Percentiles rank a stretch among this genome's conserved stretches.
These are phyloP conservation scores for Hippophae gyantsensis DNA, from an alignment of 306 rosid genomes.

Conservation along the genomic window DNA sequence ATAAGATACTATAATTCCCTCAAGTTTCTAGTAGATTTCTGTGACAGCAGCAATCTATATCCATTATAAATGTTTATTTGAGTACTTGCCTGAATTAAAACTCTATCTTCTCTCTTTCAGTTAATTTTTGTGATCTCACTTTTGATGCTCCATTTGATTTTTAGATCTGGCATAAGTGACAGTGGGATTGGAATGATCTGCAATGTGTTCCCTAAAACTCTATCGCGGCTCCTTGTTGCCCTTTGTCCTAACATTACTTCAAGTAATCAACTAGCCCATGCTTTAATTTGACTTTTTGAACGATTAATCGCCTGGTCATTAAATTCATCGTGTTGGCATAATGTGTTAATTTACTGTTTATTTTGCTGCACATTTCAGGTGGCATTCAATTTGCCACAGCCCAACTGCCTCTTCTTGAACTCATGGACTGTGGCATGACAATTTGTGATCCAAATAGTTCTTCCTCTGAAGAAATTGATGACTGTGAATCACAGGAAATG, in stretches of 20 bases:
- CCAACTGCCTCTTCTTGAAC: conserved; percentile 83
- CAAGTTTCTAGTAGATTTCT: too few species aligned
- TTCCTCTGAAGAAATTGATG: conserved; percentile 24
- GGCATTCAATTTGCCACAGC: conserved; percentile 93
- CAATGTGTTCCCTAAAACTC: conserved; percentile 70
- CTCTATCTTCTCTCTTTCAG: not conserved
- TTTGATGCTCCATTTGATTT: conserved; percentile 19
- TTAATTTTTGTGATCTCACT: conserved; percentile 1
- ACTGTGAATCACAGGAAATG: conserved; percentile 26
- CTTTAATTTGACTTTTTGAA: not conserved
- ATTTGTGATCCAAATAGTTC: conserved; percentile 60
- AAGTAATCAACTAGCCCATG: conserved; percentile 42
- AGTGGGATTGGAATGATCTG: conserved; percentile 93
- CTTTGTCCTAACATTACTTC: conserved; percentile 91
- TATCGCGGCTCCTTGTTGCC: conserved; percentile 86
- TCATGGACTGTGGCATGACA: conserved; percentile 97
- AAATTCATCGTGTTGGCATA: conserved; percentile 3
- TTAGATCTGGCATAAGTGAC: conserved; percentile 89
- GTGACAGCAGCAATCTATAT: too few species aligned
- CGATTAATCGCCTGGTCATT: conserved; percentile 7
- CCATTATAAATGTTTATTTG: not conserved
- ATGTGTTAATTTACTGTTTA: conserved; percentile 11
- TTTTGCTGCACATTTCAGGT: conserved; percentile 39
- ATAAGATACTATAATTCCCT: too few species aligned
- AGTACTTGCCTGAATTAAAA: not conserved